These are phyloP conservation scores for Hypoxylon sp. DNA, from an alignment of 2,329 filamentous ascomycete species.

Conservation along the genomic window DNA sequence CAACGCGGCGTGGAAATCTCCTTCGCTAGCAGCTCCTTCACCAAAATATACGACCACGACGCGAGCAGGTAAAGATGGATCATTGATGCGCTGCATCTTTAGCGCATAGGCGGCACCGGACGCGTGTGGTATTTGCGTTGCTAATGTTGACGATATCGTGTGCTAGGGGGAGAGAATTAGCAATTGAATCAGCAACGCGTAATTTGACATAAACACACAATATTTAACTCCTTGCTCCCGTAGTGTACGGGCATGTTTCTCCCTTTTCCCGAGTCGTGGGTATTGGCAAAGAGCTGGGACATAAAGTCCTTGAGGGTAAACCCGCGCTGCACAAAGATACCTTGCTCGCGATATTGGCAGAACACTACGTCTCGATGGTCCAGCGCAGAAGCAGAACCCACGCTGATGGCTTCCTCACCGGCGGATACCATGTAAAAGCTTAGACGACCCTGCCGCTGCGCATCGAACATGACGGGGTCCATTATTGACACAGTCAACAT, in stretches of 20 bases:
- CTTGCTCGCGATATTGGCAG: conserved; percentile 93
- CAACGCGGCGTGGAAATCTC: conserved; percentile 90
- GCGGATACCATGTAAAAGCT: conserved; percentile 98
- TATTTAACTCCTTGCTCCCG: conserved; percentile 83
- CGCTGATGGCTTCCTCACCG: conserved; percentile 92
- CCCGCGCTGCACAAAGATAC: conserved; percentile 89
- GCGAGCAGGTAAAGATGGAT: conserved; percentile 74
- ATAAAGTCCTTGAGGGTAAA: conserved; percentile 92
- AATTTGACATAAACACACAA: conserved; percentile 65
- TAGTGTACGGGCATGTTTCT: conserved; percentile 99
- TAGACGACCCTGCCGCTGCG: conserved; percentile 91
- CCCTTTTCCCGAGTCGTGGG: conserved; percentile 80
- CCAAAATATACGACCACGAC: conserved; percentile 89
- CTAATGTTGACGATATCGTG: conserved; percentile 86
- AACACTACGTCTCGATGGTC: conserved; percentile 90
- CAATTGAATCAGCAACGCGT: background rate
- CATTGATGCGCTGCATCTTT: conserved; percentile 80
- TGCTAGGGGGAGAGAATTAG: conserved; percentile 64
- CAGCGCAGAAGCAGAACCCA: conserved; percentile 87
- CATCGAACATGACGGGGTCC: conserved; percentile 98
- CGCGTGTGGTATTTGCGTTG: conserved; percentile 90
- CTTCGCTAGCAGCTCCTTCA: conserved; percentile 89
- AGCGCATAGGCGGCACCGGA: conserved; percentile 88
- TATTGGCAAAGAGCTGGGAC: conserved; percentile 93
- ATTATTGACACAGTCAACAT: conserved; percentile 82